phyloP scores from a whole-genome alignment of 2,329 filamentous ascomycete genomes.

The Ilyonectria robusta region DNA sequence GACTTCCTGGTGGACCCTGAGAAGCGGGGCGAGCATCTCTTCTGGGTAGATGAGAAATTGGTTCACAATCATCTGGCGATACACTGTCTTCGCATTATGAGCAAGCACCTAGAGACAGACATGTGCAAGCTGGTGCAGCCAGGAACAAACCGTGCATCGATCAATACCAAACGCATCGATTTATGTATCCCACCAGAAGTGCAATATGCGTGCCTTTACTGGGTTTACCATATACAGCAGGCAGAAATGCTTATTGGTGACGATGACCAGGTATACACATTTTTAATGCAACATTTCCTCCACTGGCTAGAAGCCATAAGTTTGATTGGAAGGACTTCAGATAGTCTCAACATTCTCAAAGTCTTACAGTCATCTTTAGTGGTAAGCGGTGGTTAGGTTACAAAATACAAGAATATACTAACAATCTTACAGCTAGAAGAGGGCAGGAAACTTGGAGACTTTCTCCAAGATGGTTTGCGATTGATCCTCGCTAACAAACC shows the following conservation, averaged over 20 bases:
- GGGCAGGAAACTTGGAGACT: background rate
- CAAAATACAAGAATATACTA: background rate
- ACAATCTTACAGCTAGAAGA: background rate
- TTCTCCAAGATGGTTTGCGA: slow-evolving; percentile 12
- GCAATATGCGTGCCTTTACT: slow-evolving; percentile 5
- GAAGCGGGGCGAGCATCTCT: slow-evolving; percentile 44
- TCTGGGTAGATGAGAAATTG: no score
- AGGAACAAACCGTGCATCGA: background rate
- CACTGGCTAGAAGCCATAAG: slow-evolving; percentile 8
- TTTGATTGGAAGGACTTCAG: background rate
- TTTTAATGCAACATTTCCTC: slow-evolving; percentile 1
- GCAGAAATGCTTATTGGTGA: background rate
- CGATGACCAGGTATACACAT: background rate
- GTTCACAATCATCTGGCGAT: background rate
- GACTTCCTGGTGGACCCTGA: slow-evolving; percentile 54
- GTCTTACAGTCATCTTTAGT: background rate
- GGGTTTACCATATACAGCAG: background rate
- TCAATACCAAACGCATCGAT: background rate
- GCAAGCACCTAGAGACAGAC: background rate
- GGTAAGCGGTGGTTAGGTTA: background rate
- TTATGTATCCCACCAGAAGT: background rate
- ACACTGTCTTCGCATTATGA: slow-evolving; percentile 1
- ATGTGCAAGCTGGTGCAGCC: background rate
- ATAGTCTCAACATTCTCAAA: background rate
- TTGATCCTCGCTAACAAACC: background rate